A percentile compares a stretch with the other conserved stretches of the same genome.
Conservation (phyloP, 768 basidiomycete species). For the Auriscalpium microsporum region DNA sequence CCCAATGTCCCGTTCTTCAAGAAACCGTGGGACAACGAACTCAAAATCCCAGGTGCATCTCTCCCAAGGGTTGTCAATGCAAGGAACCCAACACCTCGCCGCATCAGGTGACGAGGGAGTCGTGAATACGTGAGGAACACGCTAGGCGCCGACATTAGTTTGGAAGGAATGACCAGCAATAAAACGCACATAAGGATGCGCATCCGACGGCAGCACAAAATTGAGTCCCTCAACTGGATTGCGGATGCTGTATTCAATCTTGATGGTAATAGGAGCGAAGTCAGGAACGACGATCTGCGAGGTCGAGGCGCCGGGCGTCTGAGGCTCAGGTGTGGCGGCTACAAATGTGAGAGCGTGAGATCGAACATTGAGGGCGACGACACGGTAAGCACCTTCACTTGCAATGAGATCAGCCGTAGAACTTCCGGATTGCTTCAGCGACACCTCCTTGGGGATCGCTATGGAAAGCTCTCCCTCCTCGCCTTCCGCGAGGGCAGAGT, state of each 20-base stretch:
- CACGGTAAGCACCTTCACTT: conserved; percentile 44
- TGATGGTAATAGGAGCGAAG: conserved; percentile 67
- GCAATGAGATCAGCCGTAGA: conserved; percentile 33
- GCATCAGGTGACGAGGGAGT: conserved; percentile 81
- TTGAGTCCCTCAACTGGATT: conserved; percentile 81
- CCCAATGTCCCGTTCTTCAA: conserved; percentile 50
- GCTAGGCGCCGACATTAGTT: conserved; percentile 33
- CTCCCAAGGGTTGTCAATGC: conserved; percentile 90
- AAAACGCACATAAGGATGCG: conserved; percentile 73
- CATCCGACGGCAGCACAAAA: conserved; percentile 72
- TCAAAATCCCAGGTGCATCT: conserved; percentile 98
- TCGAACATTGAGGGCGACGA: no score
- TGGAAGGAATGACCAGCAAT: background rate
- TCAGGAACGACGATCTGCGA: conserved; percentile 37
- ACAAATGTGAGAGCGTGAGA: background rate
- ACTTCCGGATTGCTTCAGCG: conserved; percentile 51
- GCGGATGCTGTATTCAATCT: conserved; percentile 72
- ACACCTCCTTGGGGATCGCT: conserved; percentile 67
- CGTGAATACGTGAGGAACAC: conserved; percentile 89
- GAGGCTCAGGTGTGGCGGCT: conserved; percentile 79
- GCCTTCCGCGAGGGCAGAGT: conserved; percentile 81
- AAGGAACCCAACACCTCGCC: conserved; percentile 99
- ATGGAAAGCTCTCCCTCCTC: conserved; percentile 96
- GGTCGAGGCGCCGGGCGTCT: conserved; percentile 43
- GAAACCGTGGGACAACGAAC: conserved; percentile 81